Conservation (phyloP, 169 alveolate genomes). For the Perkinsus chesapeaki region DNA sequence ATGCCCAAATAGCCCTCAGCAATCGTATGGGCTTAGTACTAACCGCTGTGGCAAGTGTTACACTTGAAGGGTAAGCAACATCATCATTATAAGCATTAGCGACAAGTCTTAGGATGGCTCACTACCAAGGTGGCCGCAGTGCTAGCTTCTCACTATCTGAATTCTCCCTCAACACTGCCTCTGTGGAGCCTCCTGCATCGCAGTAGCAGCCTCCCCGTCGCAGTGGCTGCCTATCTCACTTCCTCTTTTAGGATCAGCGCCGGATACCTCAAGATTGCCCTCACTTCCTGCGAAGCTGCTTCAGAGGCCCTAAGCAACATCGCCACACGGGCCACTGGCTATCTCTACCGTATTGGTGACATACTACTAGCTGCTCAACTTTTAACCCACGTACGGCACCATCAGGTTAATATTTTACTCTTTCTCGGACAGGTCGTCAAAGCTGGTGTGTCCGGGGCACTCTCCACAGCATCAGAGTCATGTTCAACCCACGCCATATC, state of each 20-base stretch:
- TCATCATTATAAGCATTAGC: neutral
- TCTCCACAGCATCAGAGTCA: neutral
- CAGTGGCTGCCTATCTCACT: neutral
- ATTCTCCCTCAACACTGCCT: neutral
- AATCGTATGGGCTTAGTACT: neutral
- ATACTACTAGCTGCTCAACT: neutral
- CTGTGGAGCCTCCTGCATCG: neutral
- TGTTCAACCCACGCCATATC: neutral
- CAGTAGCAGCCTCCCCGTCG: neutral
- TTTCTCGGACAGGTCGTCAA: neutral
- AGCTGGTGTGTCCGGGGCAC: neutral
- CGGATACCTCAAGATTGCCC: neutral
- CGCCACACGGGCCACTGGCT: neutral
- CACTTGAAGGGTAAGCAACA: neutral
- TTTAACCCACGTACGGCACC: neutral
- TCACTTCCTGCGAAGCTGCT: neutral
- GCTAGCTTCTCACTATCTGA: neutral
- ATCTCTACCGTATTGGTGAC: neutral
- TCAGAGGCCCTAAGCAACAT: neutral
- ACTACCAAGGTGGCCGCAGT: neutral
- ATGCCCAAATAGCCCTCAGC: neutral
- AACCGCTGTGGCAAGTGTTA: neutral
- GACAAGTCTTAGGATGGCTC: neutral
- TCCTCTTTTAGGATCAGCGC: neutral
- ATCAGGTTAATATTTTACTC: neutral